phyloP scores from a whole-genome alignment of 2,329 filamentous ascomycete genomes.

The Ophiostoma perfectum region DNA sequence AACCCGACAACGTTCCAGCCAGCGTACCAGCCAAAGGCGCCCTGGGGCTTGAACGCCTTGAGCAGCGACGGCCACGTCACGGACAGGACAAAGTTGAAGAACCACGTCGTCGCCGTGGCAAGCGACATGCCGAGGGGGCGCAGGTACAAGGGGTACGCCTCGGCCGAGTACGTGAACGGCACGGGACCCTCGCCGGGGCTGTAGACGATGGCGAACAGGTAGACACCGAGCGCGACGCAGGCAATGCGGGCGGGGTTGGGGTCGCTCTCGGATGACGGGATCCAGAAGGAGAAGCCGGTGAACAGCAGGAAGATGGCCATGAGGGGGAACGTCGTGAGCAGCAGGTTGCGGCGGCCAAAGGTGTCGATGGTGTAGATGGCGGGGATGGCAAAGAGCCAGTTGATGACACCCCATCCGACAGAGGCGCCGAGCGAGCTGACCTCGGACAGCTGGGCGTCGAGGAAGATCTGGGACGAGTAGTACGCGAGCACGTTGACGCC shows the following conservation, averaged over 20 bases:
- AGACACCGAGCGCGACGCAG: constrained; percentile 45
- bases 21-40: constrained; percentile 47
- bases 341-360: constrained; percentile 59
- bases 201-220: constrained; percentile 47
- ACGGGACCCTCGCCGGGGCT: constrained; percentile 58
- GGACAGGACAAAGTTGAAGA: constrained; percentile 40
- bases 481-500: constrained; percentile 48
- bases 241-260: constrained; percentile 37
- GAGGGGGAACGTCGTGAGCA: constrained; percentile 59
- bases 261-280: constrained; percentile 30
- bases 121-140: constrained; percentile 58
- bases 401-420: constrained; percentile 59
- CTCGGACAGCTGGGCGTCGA: constrained; percentile 47
- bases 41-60: constrained; percentile 41
- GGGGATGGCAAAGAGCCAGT: constrained; percentile 59
- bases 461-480: constrained; percentile 58
- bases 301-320: constrained; percentile 52
- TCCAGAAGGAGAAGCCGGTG: constrained; percentile 45
- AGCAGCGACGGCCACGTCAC: constrained; percentile 46
- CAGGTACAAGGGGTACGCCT: constrained; percentile 60
- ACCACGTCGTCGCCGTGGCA: constrained; percentile 49
- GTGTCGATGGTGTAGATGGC: constrained; percentile 64
- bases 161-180: constrained; percentile 62
- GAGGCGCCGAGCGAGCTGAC: constrained; percentile 53
- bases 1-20: constrained; percentile 46